A percentile compares a stretch with the other conserved stretches of the same genome.
phyloP scores from a whole-genome alignment of 2,329 filamentous ascomycete genomes.

The Aspergillus oerlinghausenensis region DNA sequence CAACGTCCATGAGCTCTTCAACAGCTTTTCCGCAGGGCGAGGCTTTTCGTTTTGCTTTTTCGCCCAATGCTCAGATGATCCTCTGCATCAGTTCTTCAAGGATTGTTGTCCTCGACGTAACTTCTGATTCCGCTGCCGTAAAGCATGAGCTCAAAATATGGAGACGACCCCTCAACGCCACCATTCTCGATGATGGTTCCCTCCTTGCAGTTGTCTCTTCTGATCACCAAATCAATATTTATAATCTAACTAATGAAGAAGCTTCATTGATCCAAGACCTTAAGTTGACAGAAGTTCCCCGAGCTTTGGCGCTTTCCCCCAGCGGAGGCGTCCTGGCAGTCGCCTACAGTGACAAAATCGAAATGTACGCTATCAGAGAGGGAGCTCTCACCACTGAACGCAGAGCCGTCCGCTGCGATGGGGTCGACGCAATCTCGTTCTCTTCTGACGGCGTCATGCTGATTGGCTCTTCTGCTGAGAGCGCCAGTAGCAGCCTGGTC shows the following conservation, averaged over 20 bases:
- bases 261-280: constrained; percentile 70
- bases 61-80: constrained; percentile 67
- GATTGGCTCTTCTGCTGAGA: constrained; percentile 66
- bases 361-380: constrained; percentile 70
- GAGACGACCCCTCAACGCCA: constrained; percentile 68
- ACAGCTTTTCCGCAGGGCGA: constrained; percentile 75
- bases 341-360: constrained; percentile 83
- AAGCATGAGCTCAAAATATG: constrained; percentile 75
- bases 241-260: constrained; percentile 61
- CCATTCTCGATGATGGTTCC: constrained; percentile 72
- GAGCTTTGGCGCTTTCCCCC: constrained; percentile 74
- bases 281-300: constrained; percentile 71
- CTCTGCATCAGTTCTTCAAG: constrained; percentile 81
- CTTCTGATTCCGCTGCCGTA: constrained; percentile 56
- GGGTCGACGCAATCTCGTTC: constrained; percentile 69
- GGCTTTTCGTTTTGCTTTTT: constrained; percentile 78
- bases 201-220: constrained; percentile 74
- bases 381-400: constrained; percentile 62
- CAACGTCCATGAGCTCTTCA: constrained; percentile 77
- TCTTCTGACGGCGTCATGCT: constrained; percentile 75
- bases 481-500: constrained; percentile 64
- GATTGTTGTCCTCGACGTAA: constrained; percentile 72
- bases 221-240: constrained; percentile 82
- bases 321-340: constrained; percentile 77
- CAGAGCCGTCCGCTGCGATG: constrained; percentile 72